phyloP scores from a whole-genome alignment of 192 early-diverging fungal species.

The Rhizoclosmatium sp. region DNA sequence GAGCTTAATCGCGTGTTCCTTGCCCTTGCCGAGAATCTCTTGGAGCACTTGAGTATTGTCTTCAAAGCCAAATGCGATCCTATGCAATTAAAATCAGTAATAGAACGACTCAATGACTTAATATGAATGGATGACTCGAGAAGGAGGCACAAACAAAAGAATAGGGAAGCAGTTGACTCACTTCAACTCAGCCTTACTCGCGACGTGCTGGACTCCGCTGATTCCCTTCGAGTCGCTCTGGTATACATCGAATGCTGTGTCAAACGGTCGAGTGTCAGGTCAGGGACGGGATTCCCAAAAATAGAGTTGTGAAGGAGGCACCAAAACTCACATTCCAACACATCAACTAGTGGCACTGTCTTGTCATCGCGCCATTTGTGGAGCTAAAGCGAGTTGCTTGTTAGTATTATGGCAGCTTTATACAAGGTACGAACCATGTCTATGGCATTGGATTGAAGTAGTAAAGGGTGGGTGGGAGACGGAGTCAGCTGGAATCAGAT shows the following conservation, averaged over 20 bases:
- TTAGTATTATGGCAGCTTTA: too few species aligned
- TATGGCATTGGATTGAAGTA: not conserved
- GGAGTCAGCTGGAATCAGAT: not conserved
- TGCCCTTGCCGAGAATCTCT: conserved; percentile 17
- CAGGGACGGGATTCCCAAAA: not conserved
- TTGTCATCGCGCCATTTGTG: conserved; percentile 23
- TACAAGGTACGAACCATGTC: not conserved
- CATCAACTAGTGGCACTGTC: conserved; percentile 27
- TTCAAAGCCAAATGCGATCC: conserved; percentile 20
- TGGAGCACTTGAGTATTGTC: conserved; percentile 7
- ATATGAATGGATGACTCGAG: not conserved
- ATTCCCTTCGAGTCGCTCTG: conserved; percentile 19
- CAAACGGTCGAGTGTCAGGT: not conserved
- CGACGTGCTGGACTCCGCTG: conserved; percentile 18
- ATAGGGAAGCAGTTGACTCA: not conserved
- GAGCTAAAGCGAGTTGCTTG: not conserved
- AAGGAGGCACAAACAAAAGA: not conserved
- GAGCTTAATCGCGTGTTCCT: conserved; percentile 21
- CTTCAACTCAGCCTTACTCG: conserved; percentile 22
- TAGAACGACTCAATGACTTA: not conserved
- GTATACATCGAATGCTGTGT: conserved; percentile 28
- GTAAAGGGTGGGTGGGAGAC: not conserved
- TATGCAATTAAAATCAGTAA: not conserved
- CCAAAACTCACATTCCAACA: conserved; percentile 23
- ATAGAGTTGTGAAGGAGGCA: not conserved